Base-by-base conservation (phyloP, 139 green algal genomes). In the Gonium pectorale region DNA sequence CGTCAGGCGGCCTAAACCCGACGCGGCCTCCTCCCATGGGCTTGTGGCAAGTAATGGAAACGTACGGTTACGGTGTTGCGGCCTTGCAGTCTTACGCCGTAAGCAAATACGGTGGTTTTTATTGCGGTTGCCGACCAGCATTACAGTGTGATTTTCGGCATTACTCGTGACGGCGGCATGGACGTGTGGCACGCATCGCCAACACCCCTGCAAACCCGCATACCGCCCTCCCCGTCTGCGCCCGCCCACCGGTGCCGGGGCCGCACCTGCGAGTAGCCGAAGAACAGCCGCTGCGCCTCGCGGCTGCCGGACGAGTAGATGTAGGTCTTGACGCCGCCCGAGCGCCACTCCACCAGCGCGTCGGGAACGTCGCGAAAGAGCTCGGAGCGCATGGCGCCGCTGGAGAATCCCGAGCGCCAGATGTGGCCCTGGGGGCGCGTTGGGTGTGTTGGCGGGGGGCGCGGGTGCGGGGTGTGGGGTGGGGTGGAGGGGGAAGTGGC, bases 281-380 rank as follows among this genome's bases (percentile, higher is more conserved):
- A 95, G 44, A 95, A 90, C 51, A 93, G 63, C 21, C 88, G 72
- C 91, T 96, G 93, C 43, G 93, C 94, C 66, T 92, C 82, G 1
- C 95, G 80, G 46, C 89, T 95, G 60, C 97, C 97, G 56, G 90
- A 96, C 60, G 91, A 97, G 91, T 98, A 99, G 90, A 99, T 98
- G 94, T 99, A 99, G 0, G 87, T 94, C 82, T 98, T 97, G 78
- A 97, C 86, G 69, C 96, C 96, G 27, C 67, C 44, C 38, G 40
- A 59, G n/a, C 89, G 80, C 93, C 94, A 97, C 69, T 91, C 84
- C 27, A 85, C 86, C 71, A 99, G 89, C 37, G 91, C 94, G 31
- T 93, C 89, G 5, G 93, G 92, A 35, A 98, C 95, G 69, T 99
- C 96, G 3, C 73, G 60, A 87, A 94, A 99, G 54, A 99, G 90